Evolutionary conservation across 1,139 yeast genomes (phyloP).

Genomic region (Sugiyamaella pinicola): DNA sequence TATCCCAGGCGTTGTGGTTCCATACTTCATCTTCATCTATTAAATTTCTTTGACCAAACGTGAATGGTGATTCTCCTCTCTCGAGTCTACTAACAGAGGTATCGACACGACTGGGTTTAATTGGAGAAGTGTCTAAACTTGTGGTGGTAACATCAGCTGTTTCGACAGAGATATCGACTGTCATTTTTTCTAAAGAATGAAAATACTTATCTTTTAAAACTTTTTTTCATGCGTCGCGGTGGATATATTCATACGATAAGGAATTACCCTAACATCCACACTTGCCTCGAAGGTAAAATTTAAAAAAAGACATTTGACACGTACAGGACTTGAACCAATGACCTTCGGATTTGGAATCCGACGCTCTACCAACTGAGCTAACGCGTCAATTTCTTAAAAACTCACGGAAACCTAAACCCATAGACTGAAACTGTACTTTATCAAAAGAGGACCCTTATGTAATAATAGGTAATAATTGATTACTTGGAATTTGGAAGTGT

Average conservation of each 20-base stretch:
- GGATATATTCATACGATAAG: neutral
- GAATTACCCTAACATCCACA: constrained; percentile 2
- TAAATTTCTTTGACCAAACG: constrained; percentile 83
- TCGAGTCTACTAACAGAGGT: constrained; percentile 31
- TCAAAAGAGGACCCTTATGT: neutral
- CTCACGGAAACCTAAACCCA: neutral
- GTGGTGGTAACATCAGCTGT: neutral
- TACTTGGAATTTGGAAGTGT: too few species aligned
- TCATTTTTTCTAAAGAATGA: neutral
- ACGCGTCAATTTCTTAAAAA: constrained; percentile 54
- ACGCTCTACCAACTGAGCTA: constrained; percentile 92
- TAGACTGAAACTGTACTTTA: neutral
- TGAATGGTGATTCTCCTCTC: constrained; percentile 84
- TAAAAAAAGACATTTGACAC: constrained; percentile 45
- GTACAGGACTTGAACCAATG: constrained; percentile 79
- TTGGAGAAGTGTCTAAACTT: neutral
- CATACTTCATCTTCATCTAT: constrained; percentile 75
- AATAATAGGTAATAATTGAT: neutral
- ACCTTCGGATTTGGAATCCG: constrained; percentile 83
- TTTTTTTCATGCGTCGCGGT: constrained; percentile 5
- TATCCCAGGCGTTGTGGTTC: constrained; percentile 96
- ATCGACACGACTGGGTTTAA: neutral
- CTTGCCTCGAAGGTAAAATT: neutral
- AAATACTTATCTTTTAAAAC: constrained; percentile 9
- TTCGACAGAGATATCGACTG: constrained; percentile 2